Conservation (phyloP, 2,329 filamentous ascomycete species). For the Sporothrix brunneoviolacea region DNA sequence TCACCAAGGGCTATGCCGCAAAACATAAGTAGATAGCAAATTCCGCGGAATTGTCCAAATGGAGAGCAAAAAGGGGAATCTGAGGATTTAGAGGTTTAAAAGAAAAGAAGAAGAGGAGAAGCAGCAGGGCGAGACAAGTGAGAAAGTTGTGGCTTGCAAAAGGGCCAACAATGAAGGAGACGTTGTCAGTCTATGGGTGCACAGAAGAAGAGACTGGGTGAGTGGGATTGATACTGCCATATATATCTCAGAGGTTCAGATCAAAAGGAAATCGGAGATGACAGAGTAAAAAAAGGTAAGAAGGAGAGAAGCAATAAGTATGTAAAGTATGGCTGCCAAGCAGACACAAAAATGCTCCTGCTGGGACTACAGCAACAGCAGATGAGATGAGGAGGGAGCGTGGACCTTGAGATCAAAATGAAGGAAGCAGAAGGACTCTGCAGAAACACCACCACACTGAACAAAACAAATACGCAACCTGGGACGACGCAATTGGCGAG, state of each 20-base stretch:
- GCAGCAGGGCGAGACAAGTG: constrained; percentile 8
- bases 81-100: background rate
- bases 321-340: background rate
- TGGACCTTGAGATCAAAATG: too few species aligned
- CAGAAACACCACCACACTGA: constrained; percentile 1
- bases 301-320: background rate
- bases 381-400: too few species aligned
- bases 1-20: too few species aligned
- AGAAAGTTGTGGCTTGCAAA: constrained; percentile 14
- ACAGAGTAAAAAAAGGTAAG: background rate
- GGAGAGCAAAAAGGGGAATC: background rate
- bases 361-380: too few species aligned
- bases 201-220: background rate
- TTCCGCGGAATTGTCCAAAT: too few species aligned
- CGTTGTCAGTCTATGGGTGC: constrained; percentile 8
- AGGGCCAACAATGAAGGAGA: background rate
- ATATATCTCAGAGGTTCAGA: background rate
- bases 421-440: background rate
- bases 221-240: constrained; percentile 1
- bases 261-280: background rate
- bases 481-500: constrained; percentile 8
- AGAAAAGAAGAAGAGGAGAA: background rate
- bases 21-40: too few species aligned
- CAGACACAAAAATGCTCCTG: background rate
- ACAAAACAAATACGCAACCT: constrained; percentile 4